Conservation (phyloP, 441 rosid genomes). For the Eruca vesicaria region DNA sequence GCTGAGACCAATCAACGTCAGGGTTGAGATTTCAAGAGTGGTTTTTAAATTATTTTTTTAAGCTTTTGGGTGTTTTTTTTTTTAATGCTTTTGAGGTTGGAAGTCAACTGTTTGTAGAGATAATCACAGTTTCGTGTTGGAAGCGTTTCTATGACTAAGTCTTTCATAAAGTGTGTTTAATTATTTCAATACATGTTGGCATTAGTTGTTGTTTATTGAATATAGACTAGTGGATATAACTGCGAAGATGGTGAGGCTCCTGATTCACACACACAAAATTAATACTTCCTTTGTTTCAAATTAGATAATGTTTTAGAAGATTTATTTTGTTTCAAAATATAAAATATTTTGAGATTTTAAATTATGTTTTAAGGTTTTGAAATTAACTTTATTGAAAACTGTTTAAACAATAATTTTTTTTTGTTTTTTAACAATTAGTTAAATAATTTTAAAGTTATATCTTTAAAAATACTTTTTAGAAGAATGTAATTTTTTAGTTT, state of each 20-base stretch:
- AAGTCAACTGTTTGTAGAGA: neutral
- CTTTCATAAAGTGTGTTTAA: neutral
- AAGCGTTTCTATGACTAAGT: neutral
- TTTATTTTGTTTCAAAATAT: too few species aligned
- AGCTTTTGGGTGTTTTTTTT: neutral
- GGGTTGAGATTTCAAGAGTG: slow-evolving; percentile 19
- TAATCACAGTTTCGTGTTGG: neutral
- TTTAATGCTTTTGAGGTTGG: neutral
- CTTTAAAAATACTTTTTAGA: too few species aligned
- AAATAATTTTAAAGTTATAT: too few species aligned
- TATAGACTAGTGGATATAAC: neutral
- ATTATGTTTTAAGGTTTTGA: too few species aligned
- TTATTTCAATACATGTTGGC: neutral
- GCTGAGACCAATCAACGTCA: slow-evolving; percentile 26
- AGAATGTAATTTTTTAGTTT: too few species aligned
- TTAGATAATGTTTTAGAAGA: too few species aligned
- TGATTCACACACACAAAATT: neutral
- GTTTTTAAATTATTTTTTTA: neutral
- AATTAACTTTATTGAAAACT: too few species aligned
- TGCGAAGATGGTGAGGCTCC: neutral
- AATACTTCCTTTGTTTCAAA: too few species aligned
- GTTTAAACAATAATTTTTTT: too few species aligned
- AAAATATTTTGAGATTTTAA: too few species aligned
- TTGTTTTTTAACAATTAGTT: too few species aligned
- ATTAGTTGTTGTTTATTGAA: neutral